Conservation (phyloP, 331 rosid species). For the Quercus tomentella region DNA sequence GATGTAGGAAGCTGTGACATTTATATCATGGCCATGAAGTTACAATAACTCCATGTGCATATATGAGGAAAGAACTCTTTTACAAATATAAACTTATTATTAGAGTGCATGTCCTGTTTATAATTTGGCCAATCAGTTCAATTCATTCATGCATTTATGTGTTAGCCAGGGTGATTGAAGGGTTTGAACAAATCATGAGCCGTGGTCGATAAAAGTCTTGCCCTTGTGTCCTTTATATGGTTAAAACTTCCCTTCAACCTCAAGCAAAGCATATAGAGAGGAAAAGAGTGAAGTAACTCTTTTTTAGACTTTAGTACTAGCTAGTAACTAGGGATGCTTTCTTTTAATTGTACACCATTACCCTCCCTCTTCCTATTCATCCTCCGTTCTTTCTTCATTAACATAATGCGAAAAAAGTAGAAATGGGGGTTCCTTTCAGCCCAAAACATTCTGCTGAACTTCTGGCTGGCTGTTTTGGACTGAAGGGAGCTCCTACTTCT, state of each 20-base stretch:
- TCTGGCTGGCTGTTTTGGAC: slow-evolving; percentile 48
- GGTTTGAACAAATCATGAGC: slow-evolving; percentile 19
- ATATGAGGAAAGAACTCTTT: no score
- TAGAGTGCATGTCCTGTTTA: no score
- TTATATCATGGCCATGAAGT: no score
- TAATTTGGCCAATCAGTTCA: no score
- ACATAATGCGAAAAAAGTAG: slow-evolving; percentile 47
- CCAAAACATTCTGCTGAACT: slow-evolving; percentile 35
- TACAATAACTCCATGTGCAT: no score
- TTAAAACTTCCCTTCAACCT: slow-evolving; percentile 28
- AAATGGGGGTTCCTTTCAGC: slow-evolving; percentile 73
- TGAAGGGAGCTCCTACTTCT: slow-evolving; percentile 93
- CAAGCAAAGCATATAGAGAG: slow-evolving; percentile 29
- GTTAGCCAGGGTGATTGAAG: slow-evolving; percentile 20
- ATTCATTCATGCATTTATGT: slow-evolving; percentile 34
- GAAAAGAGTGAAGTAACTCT: slow-evolving; percentile 9
- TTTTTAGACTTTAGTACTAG: slow-evolving; percentile 2
- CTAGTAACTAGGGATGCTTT: slow-evolving; percentile 25
- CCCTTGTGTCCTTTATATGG: slow-evolving; percentile 20
- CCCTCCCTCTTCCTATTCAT: not conserved
- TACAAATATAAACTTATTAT: no score
- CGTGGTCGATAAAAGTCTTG: slow-evolving; percentile 27
- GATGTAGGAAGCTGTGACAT: no score
- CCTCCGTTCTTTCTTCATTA: no score
- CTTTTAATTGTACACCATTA: slow-evolving; percentile 1